These are phyloP conservation scores for Acanthamoeba castellanii DNA, from an alignment of 208 protist genomes.

Conservation along the genomic window DNA sequence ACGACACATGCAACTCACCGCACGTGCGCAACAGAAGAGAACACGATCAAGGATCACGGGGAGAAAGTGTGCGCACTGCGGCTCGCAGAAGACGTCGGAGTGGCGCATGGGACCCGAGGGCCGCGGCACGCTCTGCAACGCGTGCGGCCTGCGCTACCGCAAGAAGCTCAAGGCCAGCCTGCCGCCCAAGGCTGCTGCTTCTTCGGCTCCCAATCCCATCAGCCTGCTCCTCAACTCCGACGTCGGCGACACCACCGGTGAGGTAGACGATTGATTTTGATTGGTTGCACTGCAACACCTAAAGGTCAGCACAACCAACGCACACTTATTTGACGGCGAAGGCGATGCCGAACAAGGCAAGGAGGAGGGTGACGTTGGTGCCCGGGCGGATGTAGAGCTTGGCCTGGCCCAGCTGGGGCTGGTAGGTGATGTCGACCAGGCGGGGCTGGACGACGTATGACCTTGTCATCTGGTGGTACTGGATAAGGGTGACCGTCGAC, in stretches of 20 bases:
- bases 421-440: not conserved
- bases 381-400: not conserved
- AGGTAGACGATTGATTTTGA: no score
- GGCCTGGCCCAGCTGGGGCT: not conserved
- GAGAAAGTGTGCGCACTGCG: not conserved
- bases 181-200: not conserved
- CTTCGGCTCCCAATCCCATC: not conserved
- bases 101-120: conserved; percentile 58
- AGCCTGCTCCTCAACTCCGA: no score
- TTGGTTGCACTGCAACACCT: no score
- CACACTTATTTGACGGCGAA: not conserved
- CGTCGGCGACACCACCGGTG: no score
- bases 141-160: conserved; percentile 56
- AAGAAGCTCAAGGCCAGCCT: conserved; percentile 12
- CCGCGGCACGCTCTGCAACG: conserved; percentile 60
- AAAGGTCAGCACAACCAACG: no score
- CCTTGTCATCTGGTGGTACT: not conserved
- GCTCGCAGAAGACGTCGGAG: conserved; percentile 7
- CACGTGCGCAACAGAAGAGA: not conserved
- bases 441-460: not conserved
- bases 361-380: not conserved
- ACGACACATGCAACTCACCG: not conserved
- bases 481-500: not conserved
- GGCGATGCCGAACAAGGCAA: not conserved
- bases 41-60: not conserved